Conservation (phyloP, 2,329 filamentous ascomycete genomes). For the Epichloe bromicola region DNA sequence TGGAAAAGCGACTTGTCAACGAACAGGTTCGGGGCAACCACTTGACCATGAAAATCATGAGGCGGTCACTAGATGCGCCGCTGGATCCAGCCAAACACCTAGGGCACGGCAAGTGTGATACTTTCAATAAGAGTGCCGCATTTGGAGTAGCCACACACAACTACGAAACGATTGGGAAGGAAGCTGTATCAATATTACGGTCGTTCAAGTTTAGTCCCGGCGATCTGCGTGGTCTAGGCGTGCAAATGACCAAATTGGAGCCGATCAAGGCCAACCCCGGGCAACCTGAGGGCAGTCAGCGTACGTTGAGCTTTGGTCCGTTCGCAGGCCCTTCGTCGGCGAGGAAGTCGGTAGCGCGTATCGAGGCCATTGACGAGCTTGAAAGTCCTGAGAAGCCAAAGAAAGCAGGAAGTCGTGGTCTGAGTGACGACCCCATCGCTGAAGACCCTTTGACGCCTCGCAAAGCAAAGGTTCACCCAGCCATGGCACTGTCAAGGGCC, state of each 20-base stretch:
- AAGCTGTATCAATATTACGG: constrained; percentile 73
- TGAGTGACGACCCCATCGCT: constrained; percentile 37
- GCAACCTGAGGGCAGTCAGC: constrained; percentile 59
- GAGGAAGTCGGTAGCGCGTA: constrained; percentile 24
- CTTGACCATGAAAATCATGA: constrained; percentile 91
- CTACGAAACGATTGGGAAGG: constrained; percentile 57
- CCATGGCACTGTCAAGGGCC: constrained; percentile 36
- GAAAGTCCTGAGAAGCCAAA: constrained; percentile 23
- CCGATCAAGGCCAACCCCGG: constrained; percentile 46
- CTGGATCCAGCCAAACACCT: constrained; percentile 86
- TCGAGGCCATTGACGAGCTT: constrained; percentile 39
- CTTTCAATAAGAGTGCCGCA: constrained; percentile 73
- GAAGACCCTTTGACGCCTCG: constrained; percentile 40
- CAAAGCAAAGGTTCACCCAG: constrained; percentile 41
- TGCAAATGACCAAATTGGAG: constrained; percentile 89
- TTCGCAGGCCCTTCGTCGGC: constrained; percentile 26
- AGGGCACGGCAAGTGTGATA: constrained; percentile 90
- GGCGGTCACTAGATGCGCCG: constrained; percentile 71
- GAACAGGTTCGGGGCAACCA: constrained; percentile 80
- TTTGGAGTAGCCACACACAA: constrained; percentile 79
- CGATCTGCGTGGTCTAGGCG: constrained; percentile 80
- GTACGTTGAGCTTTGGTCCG: constrained; percentile 58
- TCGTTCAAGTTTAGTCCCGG: constrained; percentile 77
- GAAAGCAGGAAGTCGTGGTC: constrained; percentile 15
- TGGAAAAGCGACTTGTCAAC: constrained; percentile 67